phyloP scores from a whole-genome alignment of 106 monocot genomes.

The Dioscorea alata region DNA sequence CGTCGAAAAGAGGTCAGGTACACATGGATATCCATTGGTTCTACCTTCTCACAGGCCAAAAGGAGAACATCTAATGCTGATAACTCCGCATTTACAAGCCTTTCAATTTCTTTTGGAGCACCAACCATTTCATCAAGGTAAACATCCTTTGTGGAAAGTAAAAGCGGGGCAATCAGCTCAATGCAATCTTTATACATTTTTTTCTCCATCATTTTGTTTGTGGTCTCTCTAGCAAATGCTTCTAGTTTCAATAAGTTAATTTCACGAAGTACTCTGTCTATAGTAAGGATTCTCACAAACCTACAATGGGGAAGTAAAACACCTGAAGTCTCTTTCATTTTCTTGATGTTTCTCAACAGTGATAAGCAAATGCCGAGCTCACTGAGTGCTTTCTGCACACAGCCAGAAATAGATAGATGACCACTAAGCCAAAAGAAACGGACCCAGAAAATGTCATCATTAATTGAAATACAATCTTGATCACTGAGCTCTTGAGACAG shows the following conservation, averaged over 20 bases:
- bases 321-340: constrained; percentile 18
- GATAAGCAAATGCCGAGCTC: constrained; percentile 59
- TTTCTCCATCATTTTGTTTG: constrained; percentile 57
- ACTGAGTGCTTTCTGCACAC: constrained; percentile 54
- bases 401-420: constrained; percentile 58
- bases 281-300: constrained; percentile 46
- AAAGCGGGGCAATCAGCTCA: constrained; percentile 54
- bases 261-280: constrained; percentile 57
- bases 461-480: constrained; percentile 6
- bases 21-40: constrained; percentile 45
- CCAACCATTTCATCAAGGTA: constrained; percentile 26
- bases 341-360: constrained; percentile 38
- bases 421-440: constrained; percentile 92
- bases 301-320: constrained; percentile 68
- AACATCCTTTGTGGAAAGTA: constrained; percentile 59
- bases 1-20: constrained; percentile 56
- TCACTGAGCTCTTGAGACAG: constrained; percentile 16
- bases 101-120: constrained; percentile 31
- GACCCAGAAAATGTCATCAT: constrained; percentile 48
- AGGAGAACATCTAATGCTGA: constrained; percentile 68
- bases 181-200: constrained; percentile 50
- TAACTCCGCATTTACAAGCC: constrained; percentile 46
- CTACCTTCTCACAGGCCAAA: constrained; percentile 67
- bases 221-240: constrained; percentile 30
- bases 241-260: constrained; percentile 73